These are phyloP conservation scores for Pholiota adiposa DNA, from an alignment of 1,284 basidiomycete genomes.

Conservation along the genomic window DNA sequence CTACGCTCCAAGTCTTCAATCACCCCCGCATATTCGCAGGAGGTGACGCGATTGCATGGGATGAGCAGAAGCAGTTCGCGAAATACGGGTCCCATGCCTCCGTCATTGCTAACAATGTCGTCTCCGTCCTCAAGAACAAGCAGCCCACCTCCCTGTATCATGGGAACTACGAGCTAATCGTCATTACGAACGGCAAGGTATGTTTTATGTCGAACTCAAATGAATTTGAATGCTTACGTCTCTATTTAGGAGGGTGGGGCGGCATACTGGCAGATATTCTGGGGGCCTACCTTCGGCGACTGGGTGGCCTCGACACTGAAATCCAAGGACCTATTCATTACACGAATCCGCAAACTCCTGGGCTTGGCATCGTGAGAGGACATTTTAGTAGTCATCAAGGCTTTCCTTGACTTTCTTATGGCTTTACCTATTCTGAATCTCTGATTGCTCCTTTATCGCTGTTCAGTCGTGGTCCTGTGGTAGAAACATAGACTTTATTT, in stretches of 20 bases:
- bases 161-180: slow-evolving; percentile 51
- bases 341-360: slow-evolving; percentile 22
- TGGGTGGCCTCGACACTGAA: slow-evolving; percentile 37
- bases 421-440: too few species aligned
- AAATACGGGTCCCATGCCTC: slow-evolving; percentile 49
- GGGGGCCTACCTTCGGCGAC: slow-evolving; percentile 47
- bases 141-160: slow-evolving; percentile 44
- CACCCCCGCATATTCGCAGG: slow-evolving; percentile 58
- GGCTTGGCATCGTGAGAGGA: slow-evolving; percentile 17
- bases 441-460: neutral
- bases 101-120: slow-evolving; percentile 50
- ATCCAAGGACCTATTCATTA: slow-evolving; percentile 30
- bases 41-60: slow-evolving; percentile 63
- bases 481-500: slow-evolving; percentile 1
- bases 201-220: neutral
- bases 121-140: slow-evolving; percentile 35
- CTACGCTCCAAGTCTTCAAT: slow-evolving; percentile 53
- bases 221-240: slow-evolving; percentile 4
- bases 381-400: neutral
- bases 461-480: neutral
- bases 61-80: slow-evolving; percentile 43
- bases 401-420: neutral
- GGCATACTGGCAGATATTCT: slow-evolving; percentile 46
- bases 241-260: slow-evolving; percentile 44
- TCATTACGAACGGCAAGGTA: slow-evolving; percentile 52